A percentile compares a stretch with the other conserved stretches of the same genome.
Evolutionary conservation across 345 rosid genomes (phyloP).

Genomic region (Hirschfeldia incana): DNA sequence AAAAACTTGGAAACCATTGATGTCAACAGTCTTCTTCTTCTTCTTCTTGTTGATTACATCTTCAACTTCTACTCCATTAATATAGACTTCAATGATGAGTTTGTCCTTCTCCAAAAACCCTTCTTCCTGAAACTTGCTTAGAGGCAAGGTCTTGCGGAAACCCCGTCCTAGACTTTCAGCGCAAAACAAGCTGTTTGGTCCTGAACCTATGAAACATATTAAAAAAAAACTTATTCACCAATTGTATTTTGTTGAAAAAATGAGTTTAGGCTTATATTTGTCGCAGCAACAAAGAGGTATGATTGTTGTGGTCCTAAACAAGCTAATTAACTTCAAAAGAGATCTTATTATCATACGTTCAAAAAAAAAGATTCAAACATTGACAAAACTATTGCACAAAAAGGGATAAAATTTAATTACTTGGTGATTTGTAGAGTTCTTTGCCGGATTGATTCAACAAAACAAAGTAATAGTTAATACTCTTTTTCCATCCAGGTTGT

Average conservation of each 20-base stretch:
- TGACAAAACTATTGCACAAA: background rate
- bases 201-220: background rate
- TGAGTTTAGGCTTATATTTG: no score
- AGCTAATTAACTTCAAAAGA: background rate
- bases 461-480: background rate
- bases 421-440: conserved; percentile 5
- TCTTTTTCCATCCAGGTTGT: conserved; percentile 6
- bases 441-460: conserved; percentile 13
- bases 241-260: no score
- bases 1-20: background rate
- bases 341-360: background rate
- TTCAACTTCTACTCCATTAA: background rate
- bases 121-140: background rate
- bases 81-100: conserved; percentile 1
- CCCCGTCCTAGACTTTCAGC: background rate
- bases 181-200: background rate
- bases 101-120: background rate
- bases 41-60: background rate
- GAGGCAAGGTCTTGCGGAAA: background rate
- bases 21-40: background rate
- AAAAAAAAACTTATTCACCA: no score
- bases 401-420: conserved; percentile 7
- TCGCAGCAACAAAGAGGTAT: no score
- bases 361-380: background rate
- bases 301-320: no score